These are phyloP conservation scores for Sugiyamaella boreocaroliniensis DNA, from an alignment of 805 yeast genomes.

Conservation along the genomic window DNA sequence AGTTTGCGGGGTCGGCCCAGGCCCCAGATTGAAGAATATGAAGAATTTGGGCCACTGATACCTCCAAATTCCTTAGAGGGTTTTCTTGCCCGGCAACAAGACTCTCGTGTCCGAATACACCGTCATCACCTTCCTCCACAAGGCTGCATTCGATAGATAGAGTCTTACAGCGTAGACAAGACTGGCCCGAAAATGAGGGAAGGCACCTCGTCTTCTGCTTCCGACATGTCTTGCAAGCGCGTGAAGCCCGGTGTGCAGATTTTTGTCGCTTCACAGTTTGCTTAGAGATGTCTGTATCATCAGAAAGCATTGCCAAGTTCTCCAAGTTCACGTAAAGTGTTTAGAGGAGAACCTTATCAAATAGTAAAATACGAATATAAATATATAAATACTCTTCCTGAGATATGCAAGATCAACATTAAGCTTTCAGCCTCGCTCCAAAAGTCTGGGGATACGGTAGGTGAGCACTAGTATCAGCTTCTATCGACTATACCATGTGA, in stretches of 20 bases:
- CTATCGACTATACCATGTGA: no score
- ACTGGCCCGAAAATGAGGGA: conserved; percentile 38
- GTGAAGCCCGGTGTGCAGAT: conserved; percentile 35
- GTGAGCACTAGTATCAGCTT: no score
- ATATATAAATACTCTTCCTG: not conserved
- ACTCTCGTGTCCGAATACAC: not conserved
- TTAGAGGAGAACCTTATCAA: not conserved
- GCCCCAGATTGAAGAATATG: conserved; percentile 6
- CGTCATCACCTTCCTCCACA: conserved; percentile 21
- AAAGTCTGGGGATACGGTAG: not conserved
- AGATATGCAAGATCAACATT: not conserved
- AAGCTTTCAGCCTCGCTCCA: not conserved
- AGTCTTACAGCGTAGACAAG: conserved; percentile 56
- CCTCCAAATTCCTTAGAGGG: conserved; percentile 4
- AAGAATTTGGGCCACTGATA: conserved; percentile 5
- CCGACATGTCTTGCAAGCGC: conserved; percentile 52
- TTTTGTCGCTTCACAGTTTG: conserved; percentile 6
- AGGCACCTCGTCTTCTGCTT: conserved; percentile 57
- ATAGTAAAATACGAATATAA: not conserved
- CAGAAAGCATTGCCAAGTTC: not conserved
- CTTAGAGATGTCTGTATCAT: not conserved
- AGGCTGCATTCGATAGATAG: conserved; percentile 49
- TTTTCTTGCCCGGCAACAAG: conserved; percentile 18
- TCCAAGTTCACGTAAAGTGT: not conserved
- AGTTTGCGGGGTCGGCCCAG: not conserved